Evolutionary conservation across 306 rosid species (phyloP), one percentile per base, ranked within the genome.

Genomic region (Malus orientalis): DNA sequence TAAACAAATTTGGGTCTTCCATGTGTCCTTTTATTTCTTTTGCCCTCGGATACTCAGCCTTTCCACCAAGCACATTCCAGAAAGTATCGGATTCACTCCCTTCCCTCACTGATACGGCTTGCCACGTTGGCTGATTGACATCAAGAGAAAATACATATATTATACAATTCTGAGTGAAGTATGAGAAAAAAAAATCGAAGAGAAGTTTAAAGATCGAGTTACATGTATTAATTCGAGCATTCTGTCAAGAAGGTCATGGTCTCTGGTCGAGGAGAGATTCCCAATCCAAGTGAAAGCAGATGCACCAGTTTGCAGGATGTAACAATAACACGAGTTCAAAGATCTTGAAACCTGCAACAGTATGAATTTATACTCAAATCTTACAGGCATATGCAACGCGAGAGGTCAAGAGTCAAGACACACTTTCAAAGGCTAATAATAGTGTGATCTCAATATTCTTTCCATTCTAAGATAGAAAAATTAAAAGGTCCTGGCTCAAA

Each of bases 251-350:
- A 92, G 89, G 84, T 90, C 93, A 77, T 86, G 97, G 87, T 94
- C 98, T 81, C 93, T 85, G 65, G 92, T 71, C 6, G 89, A 87
- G 58, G 98, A 87, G 59, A 90, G 91, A 80, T 76, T 85, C 83
- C 98, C 96, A 81, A 94, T 94, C 97, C 98, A 94, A 75, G 92
- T 90, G 88, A 87, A 87, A 70, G 84, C 74, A 80, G 86, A 89
- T 65, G 85, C 79, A 77, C 81, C 86, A 67, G 78, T 74, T 89
- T 88, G 97, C 74, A 94, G 88, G 82, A 94, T 86, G 89, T 87
- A 94, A 83, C 98, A 92, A 81, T 85, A 90, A 74, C 97, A 94
- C 55, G 98, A 94, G 82, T 94, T 94, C 87, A 94, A 84, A 64
- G 96, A 92, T 65, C 84, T 81, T 32, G 97, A 81, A 61, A 89